Conservation (phyloP, 768 basidiomycete genomes). For the Amanita brunnescens region DNA sequence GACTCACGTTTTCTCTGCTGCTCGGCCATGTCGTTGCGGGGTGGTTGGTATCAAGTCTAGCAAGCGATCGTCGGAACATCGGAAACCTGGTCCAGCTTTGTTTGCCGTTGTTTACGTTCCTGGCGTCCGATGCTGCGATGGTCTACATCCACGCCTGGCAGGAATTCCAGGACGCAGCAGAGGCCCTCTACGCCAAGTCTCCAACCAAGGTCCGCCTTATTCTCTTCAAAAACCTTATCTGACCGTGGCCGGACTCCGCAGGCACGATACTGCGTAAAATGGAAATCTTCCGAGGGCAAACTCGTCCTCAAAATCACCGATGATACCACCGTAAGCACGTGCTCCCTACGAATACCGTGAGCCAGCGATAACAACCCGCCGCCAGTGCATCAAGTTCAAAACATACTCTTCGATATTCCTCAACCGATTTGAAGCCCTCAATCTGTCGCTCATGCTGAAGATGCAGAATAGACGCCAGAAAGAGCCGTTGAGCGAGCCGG, state of each 20-base stretch:
- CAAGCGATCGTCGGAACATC: neutral
- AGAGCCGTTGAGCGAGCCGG: too few species aligned
- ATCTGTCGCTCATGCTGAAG: slow-evolving; percentile 76
- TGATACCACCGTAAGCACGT: slow-evolving; percentile 63
- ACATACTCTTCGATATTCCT: slow-evolving; percentile 91
- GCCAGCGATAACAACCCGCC: too few species aligned
- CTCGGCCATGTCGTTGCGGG: slow-evolving; percentile 12
- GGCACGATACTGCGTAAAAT: slow-evolving; percentile 91
- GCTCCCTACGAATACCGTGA: too few species aligned
- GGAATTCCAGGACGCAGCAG: slow-evolving; percentile 85
- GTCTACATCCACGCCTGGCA: slow-evolving; percentile 89
- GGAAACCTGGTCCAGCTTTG: neutral
- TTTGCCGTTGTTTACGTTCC: slow-evolving; percentile 8
- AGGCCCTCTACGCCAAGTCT: slow-evolving; percentile 71
- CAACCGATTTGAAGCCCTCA: slow-evolving; percentile 92
- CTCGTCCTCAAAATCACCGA: slow-evolving; percentile 93
- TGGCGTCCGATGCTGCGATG: slow-evolving; percentile 54
- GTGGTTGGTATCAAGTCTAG: neutral
- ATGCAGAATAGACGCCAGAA: slow-evolving; percentile 61
- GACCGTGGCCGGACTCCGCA: slow-evolving; percentile 23
- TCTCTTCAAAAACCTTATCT: neutral
- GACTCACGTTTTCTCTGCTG: slow-evolving; percentile 25
- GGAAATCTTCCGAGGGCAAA: slow-evolving; percentile 76
- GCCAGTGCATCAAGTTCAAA: slow-evolving; percentile 98
- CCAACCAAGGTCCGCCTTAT: slow-evolving; percentile 56